Base-by-base conservation (phyloP, 2,329 filamentous ascomycete genomes). In the Raffaelea ambrosiae region DNA sequence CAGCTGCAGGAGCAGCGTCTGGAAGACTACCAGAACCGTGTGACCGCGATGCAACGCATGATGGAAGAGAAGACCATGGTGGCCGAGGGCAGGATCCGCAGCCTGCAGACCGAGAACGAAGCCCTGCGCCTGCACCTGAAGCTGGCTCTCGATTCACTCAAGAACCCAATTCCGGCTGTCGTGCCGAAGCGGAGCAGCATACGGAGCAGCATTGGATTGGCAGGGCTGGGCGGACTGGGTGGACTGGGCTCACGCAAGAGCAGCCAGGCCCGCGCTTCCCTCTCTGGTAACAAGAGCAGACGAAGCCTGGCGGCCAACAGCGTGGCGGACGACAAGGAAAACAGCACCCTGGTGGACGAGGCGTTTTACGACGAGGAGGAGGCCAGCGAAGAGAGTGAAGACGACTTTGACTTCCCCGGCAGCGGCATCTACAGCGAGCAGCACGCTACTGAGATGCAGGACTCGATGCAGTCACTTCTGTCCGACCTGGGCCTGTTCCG, bases 41-140 rank as follows among this genome's bases (percentile, higher is more conserved):
- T 98, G 18, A 76, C 81, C 43, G 80, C 84, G 48, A 89, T 98
- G 85, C 89, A 97, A 65, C 83, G 90, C 51, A 79, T 95, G 65
- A 96, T 96, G 90, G 90, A 97, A 64, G 93, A 98, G 68, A 85
- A 84, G 53, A 81, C 85, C 51, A 84, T 94, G 64, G 86, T 97
- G 14, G 84, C 86, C 26, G 91, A 97, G 62, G 88, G 86, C 70
- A 96, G 95, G 74, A 95, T 98, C 62, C 83, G 88, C 56, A 88
- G 85, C 54, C 69, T 98, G 47, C 85, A 86, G 63, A 90, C 86
- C 2, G 81, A 98, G 70, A 96, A 95, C 53, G 91, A 96, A 60
- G 86, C 90, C 0, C 68, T 97, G 58, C 77, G 89, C 53, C 74
- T 93, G 51, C 93, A 98, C 66, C 72, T 98, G 44, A 88, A 87